These are phyloP conservation scores for Penicillium occitanis DNA, from an alignment of 2,329 filamentous ascomycete species.

Conservation along the genomic window DNA sequence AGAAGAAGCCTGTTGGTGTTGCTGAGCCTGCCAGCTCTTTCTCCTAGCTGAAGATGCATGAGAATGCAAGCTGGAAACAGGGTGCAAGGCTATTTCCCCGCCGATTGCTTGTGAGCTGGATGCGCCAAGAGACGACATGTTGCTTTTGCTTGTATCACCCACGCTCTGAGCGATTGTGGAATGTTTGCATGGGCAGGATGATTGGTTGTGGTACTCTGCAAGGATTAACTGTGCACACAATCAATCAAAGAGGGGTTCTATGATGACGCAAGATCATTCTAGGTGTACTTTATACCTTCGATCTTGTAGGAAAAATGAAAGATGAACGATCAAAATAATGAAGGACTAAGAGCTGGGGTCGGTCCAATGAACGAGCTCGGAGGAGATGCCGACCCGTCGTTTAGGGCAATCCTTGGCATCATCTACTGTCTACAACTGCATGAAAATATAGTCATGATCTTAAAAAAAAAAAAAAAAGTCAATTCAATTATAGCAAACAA, in stretches of 20 bases:
- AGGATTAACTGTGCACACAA: background rate
- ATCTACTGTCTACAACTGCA: background rate
- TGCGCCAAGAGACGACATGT: slow-evolving; percentile 10
- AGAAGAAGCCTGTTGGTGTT: slow-evolving; percentile 3
- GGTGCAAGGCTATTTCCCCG: slow-evolving; percentile 28
- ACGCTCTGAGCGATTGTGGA: background rate
- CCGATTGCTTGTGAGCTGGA: slow-evolving; percentile 18
- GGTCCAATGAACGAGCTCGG: background rate
- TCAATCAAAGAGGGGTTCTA: background rate
- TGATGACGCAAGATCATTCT: background rate
- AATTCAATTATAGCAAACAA: slow-evolving; percentile 7
- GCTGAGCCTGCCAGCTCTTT: slow-evolving; percentile 29
- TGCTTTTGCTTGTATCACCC: slow-evolving; percentile 15
- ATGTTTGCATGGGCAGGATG: background rate
- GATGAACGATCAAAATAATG: background rate
- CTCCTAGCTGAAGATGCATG: slow-evolving; percentile 26
- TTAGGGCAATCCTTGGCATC: background rate
- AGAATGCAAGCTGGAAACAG: slow-evolving; percentile 31
- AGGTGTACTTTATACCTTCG: background rate
- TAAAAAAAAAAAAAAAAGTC: background rate
- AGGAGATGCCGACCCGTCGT: background rate
- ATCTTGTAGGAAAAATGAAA: too few species aligned
- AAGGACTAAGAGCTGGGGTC: background rate
- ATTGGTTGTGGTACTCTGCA: background rate
- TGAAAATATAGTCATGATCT: background rate